phyloP scores from a whole-genome alignment of 2,329 filamentous ascomycete species.

The Pezicula rhizophila region DNA sequence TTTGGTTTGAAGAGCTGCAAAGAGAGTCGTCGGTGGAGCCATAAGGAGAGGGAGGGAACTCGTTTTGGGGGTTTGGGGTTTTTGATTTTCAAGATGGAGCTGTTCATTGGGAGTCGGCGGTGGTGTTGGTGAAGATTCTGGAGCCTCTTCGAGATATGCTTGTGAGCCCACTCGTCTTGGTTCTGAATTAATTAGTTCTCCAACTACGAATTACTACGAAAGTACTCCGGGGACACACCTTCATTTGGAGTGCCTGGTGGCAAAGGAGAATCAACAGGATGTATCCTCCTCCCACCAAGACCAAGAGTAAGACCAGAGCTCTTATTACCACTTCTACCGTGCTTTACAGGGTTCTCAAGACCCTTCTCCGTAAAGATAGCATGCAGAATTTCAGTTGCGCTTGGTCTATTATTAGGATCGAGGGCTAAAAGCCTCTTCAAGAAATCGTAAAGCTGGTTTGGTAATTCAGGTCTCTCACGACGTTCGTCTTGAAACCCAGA shows the following conservation, averaged over 20 bases:
- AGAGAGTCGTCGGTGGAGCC: constrained; percentile 30
- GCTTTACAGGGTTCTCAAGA: constrained; percentile 21
- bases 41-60: constrained; percentile 33
- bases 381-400: constrained; percentile 73
- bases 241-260: constrained; percentile 22
- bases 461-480: constrained; percentile 72
- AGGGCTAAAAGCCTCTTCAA: constrained; percentile 76
- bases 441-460: constrained; percentile 77
- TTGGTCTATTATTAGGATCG: constrained; percentile 70
- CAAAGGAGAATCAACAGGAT: constrained; percentile 26
- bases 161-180: constrained; percentile 15
- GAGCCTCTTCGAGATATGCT: constrained; percentile 24
- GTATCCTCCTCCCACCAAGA: constrained; percentile 23
- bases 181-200: neutral
- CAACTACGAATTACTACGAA: neutral
- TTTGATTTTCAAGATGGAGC: constrained; percentile 12
- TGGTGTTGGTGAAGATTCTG: constrained; percentile 16
- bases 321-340: constrained; percentile 14
- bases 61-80: constrained; percentile 2
- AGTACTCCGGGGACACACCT: constrained; percentile 9
- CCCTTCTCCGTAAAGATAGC: constrained; percentile 26
- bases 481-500: constrained; percentile 76
- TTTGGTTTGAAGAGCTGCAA: constrained; percentile 23
- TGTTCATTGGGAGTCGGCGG: constrained; percentile 11
- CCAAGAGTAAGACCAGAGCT: constrained; percentile 3